Conservation (phyloP, 768 basidiomycete species). For the Trametes villosa region DNA sequence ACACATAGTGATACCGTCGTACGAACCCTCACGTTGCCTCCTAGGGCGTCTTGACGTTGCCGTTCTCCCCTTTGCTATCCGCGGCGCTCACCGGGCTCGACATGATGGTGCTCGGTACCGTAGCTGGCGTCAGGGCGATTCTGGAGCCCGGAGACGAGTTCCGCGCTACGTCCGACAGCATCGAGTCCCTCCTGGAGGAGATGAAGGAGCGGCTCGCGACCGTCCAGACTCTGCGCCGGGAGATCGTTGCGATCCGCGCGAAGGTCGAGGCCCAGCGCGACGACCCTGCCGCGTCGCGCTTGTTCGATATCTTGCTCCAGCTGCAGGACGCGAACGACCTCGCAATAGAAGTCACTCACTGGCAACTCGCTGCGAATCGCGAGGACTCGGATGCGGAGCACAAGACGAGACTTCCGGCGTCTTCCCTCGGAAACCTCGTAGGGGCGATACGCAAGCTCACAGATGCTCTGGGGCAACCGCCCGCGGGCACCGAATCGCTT, state of each 20-base stretch:
- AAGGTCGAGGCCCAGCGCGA: background rate
- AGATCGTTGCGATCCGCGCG: background rate
- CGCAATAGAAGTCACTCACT: too few relatives aligned
- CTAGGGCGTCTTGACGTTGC: slow-evolving; percentile 3
- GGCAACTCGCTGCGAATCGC: background rate
- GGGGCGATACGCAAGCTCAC: background rate
- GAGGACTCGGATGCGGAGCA: background rate
- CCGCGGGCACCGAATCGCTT: too few relatives aligned
- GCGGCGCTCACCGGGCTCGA: slow-evolving; percentile 1
- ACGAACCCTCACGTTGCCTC: slow-evolving; percentile 51
- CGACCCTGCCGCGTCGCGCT: background rate
- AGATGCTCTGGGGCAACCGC: too few relatives aligned
- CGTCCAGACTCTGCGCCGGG: background rate
- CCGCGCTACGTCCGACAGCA: background rate
- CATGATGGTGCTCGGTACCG: background rate
- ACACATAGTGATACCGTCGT: too few relatives aligned
- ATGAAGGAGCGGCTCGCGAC: background rate
- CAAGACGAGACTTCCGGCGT: background rate
- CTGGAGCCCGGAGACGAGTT: background rate
- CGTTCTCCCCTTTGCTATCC: slow-evolving; percentile 1
- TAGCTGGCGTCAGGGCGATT: background rate
- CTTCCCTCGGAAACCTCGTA: background rate
- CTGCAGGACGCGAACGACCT: background rate
- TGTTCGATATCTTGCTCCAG: background rate
- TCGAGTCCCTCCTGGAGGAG: background rate